These are phyloP conservation scores for Trichophyton mentagrophytes DNA, from an alignment of 2,329 filamentous ascomycete species.

Conservation along the genomic window DNA sequence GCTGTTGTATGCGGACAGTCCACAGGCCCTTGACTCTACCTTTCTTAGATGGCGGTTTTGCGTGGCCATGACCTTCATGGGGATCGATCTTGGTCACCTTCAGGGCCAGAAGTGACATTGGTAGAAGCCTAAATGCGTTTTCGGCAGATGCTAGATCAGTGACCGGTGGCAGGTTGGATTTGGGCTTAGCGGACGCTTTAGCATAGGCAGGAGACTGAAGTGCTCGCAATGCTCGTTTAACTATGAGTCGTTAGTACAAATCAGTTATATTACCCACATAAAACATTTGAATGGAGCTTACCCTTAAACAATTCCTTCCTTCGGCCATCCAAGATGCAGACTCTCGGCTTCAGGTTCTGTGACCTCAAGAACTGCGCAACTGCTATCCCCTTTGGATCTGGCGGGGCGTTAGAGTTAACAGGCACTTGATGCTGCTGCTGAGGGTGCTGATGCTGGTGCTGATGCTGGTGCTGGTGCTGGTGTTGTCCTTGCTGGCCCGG, in stretches of 20 bases:
- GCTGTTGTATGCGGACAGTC: slow-evolving; percentile 90
- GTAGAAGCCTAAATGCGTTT: slow-evolving; percentile 88
- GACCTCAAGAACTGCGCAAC: slow-evolving; percentile 75
- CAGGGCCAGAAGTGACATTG: slow-evolving; percentile 83
- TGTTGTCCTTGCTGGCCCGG: slow-evolving; percentile 16
- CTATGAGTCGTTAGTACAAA: slow-evolving; percentile 34
- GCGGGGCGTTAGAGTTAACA: slow-evolving; percentile 44
- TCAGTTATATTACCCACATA: not conserved
- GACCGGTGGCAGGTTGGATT: slow-evolving; percentile 75
- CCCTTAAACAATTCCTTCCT: slow-evolving; percentile 97
- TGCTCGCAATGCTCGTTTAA: slow-evolving; percentile 89
- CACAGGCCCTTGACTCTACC: slow-evolving; percentile 93
- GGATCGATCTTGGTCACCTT: slow-evolving; percentile 74
- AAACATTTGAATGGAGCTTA: slow-evolving; percentile 27
- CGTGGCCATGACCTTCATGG: slow-evolving; percentile 60
- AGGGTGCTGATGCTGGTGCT: slow-evolving; percentile 8
- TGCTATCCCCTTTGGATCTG: slow-evolving; percentile 77
- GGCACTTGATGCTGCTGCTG: slow-evolving; percentile 35
- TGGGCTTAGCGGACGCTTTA: slow-evolving; percentile 73
- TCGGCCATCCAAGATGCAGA: slow-evolving; percentile 88
- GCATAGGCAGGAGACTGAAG: slow-evolving; percentile 79
- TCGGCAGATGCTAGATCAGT: slow-evolving; percentile 79
- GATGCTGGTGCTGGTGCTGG: not conserved
- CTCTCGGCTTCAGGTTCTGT: slow-evolving; percentile 78
- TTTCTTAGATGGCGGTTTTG: slow-evolving; percentile 51